Evolutionary conservation across 495 filamentous ascomycete species (phyloP).

Genomic region (Aspergillus wentii): DNA sequence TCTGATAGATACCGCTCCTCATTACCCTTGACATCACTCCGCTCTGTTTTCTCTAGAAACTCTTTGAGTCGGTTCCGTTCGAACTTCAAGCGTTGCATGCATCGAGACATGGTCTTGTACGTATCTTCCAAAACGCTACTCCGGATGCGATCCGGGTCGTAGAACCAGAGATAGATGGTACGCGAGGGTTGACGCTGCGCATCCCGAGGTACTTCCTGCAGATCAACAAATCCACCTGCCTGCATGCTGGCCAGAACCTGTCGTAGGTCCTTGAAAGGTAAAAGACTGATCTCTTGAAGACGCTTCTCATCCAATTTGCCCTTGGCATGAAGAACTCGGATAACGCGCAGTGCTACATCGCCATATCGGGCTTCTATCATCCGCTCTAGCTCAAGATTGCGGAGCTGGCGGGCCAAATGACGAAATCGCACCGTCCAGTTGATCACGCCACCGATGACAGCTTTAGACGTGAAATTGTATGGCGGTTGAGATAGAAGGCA

Average conservation of each 20-base stretch:
- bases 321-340: conserved; percentile 75
- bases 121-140: conserved; percentile 64
- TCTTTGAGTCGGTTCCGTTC: conserved; percentile 63
- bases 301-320: conserved; percentile 92
- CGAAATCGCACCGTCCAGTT: conserved; percentile 80
- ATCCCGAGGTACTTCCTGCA: conserved; percentile 90
- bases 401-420: conserved; percentile 59
- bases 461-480: conserved; percentile 54
- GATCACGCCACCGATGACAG: conserved; percentile 44
- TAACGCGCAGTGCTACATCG: conserved; percentile 67
- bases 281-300: conserved; percentile 65
- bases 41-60: conserved; percentile 70
- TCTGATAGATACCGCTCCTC: conserved; percentile 71
- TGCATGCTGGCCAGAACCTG: conserved; percentile 77
- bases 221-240: conserved; percentile 72
- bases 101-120: conserved; percentile 87
- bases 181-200: conserved; percentile 67
- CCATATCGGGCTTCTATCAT: conserved; percentile 73
- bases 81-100: conserved; percentile 67
- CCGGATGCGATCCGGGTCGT: conserved; percentile 66
- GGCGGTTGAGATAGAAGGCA: conserved; percentile 67
- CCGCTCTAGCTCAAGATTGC: conserved; percentile 69
- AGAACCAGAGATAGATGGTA: conserved; percentile 87
- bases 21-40: conserved; percentile 75
- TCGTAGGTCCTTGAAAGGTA: conserved; percentile 76